Evolutionary conservation across 129 eudicot species (phyloP).

Genomic region (Tanacetum coccineum): DNA sequence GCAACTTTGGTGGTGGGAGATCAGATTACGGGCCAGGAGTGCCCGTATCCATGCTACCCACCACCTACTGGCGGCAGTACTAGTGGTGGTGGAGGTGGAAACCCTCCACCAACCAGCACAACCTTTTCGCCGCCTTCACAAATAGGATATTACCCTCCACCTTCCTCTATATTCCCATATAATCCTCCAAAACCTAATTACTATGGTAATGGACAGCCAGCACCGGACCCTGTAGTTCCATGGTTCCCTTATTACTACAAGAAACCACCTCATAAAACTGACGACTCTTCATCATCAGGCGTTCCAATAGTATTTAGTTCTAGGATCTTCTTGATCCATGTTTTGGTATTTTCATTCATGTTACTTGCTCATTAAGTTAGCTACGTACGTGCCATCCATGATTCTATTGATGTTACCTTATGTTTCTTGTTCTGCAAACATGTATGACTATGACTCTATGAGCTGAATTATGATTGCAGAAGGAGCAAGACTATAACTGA

Average conservation of each 20-base stretch:
- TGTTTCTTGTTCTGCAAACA: constrained; percentile 6
- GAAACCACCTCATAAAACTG: constrained; percentile 48
- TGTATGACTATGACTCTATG: background rate
- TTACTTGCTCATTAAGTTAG: constrained; percentile 18
- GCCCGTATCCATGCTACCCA: constrained; percentile 81
- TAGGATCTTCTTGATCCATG: constrained; percentile 9
- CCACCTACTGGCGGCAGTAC: constrained; percentile 46
- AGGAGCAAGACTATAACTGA: constrained; percentile 7
- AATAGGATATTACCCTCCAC: constrained; percentile 33
- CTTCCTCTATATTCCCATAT: constrained; percentile 33
- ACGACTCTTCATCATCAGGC: constrained; percentile 39
- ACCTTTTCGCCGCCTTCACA: constrained; percentile 38
- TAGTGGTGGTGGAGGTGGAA: constrained; percentile 20
- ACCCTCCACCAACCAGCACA: constrained; percentile 39
- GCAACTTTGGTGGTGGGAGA: constrained; percentile 23
- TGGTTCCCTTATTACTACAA: constrained; percentile 75
- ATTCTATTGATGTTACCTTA: background rate
- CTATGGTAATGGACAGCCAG: constrained; percentile 36
- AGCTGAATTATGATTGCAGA: constrained; percentile 20
- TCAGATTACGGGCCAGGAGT: constrained; percentile 27
- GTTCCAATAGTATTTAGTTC: constrained; percentile 22
- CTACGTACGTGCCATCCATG: background rate
- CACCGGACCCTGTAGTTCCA: constrained; percentile 66
- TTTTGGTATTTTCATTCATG: constrained; percentile 30
- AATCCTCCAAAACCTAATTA: constrained; percentile 44